Percentiles rank a stretch among this genome's conserved stretches.
Evolutionary conservation across 176 grass and related monocot species (phyloP).

Genomic region (Carex scoparia): DNA sequence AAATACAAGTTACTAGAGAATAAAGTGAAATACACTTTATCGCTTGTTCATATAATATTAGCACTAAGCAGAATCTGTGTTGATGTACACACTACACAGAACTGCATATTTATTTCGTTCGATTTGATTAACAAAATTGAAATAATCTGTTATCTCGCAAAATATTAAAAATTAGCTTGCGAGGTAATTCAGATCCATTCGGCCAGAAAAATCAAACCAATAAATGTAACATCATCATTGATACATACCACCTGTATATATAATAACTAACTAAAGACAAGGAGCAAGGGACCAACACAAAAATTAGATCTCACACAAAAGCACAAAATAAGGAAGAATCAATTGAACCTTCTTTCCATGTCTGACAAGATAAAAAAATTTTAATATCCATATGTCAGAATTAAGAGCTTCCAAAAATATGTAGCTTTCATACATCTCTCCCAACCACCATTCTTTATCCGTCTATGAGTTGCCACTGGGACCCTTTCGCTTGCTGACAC

Average conservation of each 20-base stretch:
- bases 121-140: not conserved
- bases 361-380: not conserved
- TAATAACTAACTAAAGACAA: too few species aligned
- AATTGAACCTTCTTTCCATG: not conserved
- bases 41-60: not conserved
- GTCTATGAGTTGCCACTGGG: not conserved
- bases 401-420: not conserved
- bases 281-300: not conserved
- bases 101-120: not conserved
- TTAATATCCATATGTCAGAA: not conserved
- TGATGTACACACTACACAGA: not conserved
- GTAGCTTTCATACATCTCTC: not conserved
- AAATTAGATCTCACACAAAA: not conserved
- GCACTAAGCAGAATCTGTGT: not conserved
- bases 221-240: not conserved
- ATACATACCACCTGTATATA: not conserved
- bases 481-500: not conserved
- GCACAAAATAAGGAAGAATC: not conserved
- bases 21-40: not conserved
- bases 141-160: not conserved
- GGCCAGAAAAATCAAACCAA: not conserved
- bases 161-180: not conserved
- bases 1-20: not conserved
- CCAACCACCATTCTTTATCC: constrained; percentile 14
- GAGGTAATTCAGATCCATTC: not conserved